Evolutionary conservation across 805 yeast genomes (phyloP), one percentile per base, ranked within the genome.

Genomic region (Ogataea trehalophila): DNA sequence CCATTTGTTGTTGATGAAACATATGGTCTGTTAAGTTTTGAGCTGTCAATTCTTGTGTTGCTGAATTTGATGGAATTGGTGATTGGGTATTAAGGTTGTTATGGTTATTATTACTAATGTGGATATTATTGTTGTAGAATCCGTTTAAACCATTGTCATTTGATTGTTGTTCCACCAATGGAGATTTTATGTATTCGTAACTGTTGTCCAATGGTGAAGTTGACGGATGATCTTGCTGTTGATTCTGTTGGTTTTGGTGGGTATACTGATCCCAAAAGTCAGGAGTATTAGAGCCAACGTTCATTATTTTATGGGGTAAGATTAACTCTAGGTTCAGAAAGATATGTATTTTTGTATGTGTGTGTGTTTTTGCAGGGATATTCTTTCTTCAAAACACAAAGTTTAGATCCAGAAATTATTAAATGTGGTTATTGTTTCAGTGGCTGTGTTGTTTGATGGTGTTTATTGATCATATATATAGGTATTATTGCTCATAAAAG

Each of bases 251-350:
- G 29, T 31, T 13, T n/a, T 23, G 22, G 29, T 31, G 15, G 9
- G 39, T 23, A 15, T 34, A 41, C 13, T 50, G 50, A 14, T 40
- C 49, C 55, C 53, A 51, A 18, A 42, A 49, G 4, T 49, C 47
- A 11, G 48, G 38, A 14, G 43, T 31, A 23, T 39, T 38, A 7
- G 52, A 16, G 7, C 39, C 47, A 39, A 38, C 42, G 34, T 46
- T 49, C 54, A 51, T 51, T 31, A 9, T 8, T 20, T 16, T n/a
- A 22, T 37, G 31, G 20, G 39, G 20, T 20, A 3, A 13, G 17
- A 6, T 6, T 39, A 5, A 6, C 9, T 26, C 2, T 26, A 9
- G 31, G 11, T 11, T 26, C 9, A 2, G 31, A 3, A 9, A 26
- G 31, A 26, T 26, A 11, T 7, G 9, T 16, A 1, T 17, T 5